Conservation (phyloP, 441 rosid genomes). For the Syzygium malaccense region DNA sequence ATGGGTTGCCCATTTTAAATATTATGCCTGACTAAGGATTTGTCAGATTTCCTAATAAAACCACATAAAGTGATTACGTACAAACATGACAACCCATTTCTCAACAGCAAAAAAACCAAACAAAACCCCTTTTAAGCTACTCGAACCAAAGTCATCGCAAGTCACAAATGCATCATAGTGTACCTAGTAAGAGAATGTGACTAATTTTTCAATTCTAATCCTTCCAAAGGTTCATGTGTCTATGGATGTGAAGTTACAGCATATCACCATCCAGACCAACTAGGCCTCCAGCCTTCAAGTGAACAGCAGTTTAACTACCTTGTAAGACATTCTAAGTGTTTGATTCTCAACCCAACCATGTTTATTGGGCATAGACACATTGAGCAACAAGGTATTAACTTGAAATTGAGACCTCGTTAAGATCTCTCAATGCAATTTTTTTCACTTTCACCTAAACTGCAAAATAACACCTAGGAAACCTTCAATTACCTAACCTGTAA, state of each 20-base stretch:
- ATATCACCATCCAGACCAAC: neutral
- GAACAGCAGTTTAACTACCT: neutral
- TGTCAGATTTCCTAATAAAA: neutral
- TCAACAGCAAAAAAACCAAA: neutral
- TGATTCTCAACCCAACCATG: neutral
- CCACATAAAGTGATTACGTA: neutral
- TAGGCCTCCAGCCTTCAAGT: neutral
- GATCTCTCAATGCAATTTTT: neutral
- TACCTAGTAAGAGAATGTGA: neutral
- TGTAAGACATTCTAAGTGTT: neutral
- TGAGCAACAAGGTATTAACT: neutral
- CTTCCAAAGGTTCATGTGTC: neutral
- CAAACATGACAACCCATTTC: neutral
- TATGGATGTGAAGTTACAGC: neutral
- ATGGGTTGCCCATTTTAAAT: neutral
- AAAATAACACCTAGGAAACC: neutral
- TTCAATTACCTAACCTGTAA: neutral
- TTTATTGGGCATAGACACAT: neutral
- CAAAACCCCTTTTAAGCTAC: neutral
- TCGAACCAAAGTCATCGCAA: neutral
- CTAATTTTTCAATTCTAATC: neutral
- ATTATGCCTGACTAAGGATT: neutral
- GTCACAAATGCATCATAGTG: neutral
- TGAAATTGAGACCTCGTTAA: neutral
- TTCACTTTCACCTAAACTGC: neutral